Percentiles rank a stretch among this genome's conserved stretches.
These are phyloP conservation scores for Solanum verrucosum DNA, from an alignment of 257 asterid species.

Conservation along the genomic window DNA sequence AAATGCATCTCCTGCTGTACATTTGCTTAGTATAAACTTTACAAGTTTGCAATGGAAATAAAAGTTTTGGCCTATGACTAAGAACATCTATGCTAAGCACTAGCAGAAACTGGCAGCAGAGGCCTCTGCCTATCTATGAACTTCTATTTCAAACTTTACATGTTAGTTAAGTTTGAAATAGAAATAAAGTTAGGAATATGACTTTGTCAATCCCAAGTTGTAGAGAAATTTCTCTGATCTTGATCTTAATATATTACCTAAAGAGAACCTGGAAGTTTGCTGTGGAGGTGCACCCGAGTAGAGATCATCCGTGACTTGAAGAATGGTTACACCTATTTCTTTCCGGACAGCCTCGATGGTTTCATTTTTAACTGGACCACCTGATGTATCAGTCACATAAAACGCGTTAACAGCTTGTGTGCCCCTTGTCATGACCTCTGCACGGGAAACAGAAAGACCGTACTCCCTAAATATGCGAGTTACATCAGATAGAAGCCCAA, in stretches of 20 bases:
- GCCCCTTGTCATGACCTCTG: slow-evolving; percentile 37
- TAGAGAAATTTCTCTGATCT: slow-evolving; percentile 35
- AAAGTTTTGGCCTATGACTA: neutral
- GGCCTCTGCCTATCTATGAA: neutral
- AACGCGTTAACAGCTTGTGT: slow-evolving; percentile 33
- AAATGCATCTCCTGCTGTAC: slow-evolving; percentile 5
- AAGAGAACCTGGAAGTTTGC: slow-evolving; percentile 20
- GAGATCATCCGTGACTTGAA: slow-evolving; percentile 29
- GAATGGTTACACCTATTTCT: slow-evolving; percentile 31
- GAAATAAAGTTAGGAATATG: slow-evolving; percentile 11
- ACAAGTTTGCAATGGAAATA: neutral
- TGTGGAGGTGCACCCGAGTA: slow-evolving; percentile 19
- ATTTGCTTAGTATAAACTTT: slow-evolving; percentile 9
- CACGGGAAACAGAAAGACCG: slow-evolving; percentile 43
- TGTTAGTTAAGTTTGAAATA: neutral
- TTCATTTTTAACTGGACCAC: slow-evolving; percentile 18
- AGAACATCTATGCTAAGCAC: slow-evolving; percentile 3
- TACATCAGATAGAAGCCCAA: slow-evolving; percentile 42
- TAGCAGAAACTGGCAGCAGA: slow-evolving; percentile 1
- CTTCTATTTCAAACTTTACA: neutral
- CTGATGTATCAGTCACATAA: slow-evolving; percentile 44
- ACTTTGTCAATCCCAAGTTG: slow-evolving; percentile 30
- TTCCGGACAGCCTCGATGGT: slow-evolving; percentile 38
- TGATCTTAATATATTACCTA: slow-evolving; percentile 26
- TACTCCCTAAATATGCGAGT: slow-evolving; percentile 52